A percentile compares a stretch with the other conserved stretches of the same genome.
Evolutionary conservation across 805 yeast species (phyloP).

Genomic region (Yarrowia keelungensis): DNA sequence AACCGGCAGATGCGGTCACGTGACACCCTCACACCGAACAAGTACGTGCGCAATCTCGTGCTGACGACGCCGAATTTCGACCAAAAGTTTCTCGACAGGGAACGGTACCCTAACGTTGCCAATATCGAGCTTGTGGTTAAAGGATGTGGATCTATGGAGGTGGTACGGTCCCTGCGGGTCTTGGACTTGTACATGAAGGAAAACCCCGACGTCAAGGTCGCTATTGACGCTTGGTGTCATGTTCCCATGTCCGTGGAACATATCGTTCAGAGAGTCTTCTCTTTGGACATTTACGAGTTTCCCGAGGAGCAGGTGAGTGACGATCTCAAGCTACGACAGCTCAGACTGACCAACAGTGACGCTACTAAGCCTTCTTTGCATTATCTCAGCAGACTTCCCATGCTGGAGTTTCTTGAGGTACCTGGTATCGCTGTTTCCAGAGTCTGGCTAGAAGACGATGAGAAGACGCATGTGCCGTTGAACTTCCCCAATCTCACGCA

Average conservation of each 20-base stretch:
- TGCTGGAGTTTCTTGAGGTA: conserved; percentile 29
- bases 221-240: conserved; percentile 32
- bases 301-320: conserved; percentile 20
- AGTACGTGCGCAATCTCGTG: not conserved
- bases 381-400: not conserved
- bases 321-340: not conserved
- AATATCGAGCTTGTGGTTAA: conserved; percentile 25
- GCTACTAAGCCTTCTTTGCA: conserved; percentile 12
- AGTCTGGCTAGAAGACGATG: not conserved
- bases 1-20: conserved; percentile 30
- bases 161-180: conserved; percentile 21
- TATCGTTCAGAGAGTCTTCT: conserved; percentile 25
- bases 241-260: conserved; percentile 28
- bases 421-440: conserved; percentile 17
- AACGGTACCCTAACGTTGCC: conserved; percentile 13
- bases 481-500: conserved; percentile 16
- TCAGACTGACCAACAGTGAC: conserved; percentile 24
- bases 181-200: conserved; percentile 23
- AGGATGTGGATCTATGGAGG: conserved; percentile 35
- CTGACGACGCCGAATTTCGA: conserved; percentile 29
- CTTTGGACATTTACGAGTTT: conserved; percentile 33
- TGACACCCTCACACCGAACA: not conserved
- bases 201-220: conserved; percentile 17
- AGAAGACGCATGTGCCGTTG: not conserved
- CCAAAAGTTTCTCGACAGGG: conserved; percentile 29